Evolutionary conservation across 805 yeast species (phyloP), one percentile per base, ranked within the genome.

Genomic region (Zygoascus flipseniorum): DNA sequence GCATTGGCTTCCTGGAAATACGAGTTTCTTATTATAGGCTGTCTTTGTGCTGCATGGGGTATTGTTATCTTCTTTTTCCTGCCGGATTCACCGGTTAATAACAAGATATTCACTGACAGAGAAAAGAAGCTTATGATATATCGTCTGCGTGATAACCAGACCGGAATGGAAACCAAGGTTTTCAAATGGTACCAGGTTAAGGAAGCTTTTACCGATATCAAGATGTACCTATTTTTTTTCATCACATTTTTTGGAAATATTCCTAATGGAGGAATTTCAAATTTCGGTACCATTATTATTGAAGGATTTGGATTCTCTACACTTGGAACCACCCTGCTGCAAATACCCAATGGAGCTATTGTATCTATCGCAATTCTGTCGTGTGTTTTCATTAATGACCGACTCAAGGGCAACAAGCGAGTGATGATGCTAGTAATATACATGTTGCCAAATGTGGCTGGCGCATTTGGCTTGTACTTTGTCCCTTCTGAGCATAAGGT

Each of bases 21-120:
- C 13, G 64, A 82, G 2, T 85, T 76, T 62, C 68, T 85, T 48
- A 71, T 83, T 31, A 75, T 79, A 43, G 95, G 93, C 14, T 63
- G 73, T 8, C 72, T 80, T 53, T 82, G 88, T 2, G 65, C 82
- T 6, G 61, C 76, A 10, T 60, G 79, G 14, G 86, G 85, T 5
- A 51, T 76, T 10, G 51, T 74, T 10, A 71, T 80, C 54, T 65
- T 66, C 45, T 57, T 78, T 52, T 79, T 78, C 64, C 62, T 84
- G 49, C 86, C 87, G 14, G 82, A 79, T 58, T 65, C 70, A 35
- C 87, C 88, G 43, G 69, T 71, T 18, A 53, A 59, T 13, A 68
- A 68, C 8, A 51, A 60, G 58, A 66, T 62, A 59, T 68, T 65
- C 46, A 62, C 55, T 14, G 54, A 53, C 2, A 37, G 47, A n/a